phyloP scores from a whole-genome alignment of 495 filamentous ascomycete genomes.

The Penicillium riverlandense region DNA sequence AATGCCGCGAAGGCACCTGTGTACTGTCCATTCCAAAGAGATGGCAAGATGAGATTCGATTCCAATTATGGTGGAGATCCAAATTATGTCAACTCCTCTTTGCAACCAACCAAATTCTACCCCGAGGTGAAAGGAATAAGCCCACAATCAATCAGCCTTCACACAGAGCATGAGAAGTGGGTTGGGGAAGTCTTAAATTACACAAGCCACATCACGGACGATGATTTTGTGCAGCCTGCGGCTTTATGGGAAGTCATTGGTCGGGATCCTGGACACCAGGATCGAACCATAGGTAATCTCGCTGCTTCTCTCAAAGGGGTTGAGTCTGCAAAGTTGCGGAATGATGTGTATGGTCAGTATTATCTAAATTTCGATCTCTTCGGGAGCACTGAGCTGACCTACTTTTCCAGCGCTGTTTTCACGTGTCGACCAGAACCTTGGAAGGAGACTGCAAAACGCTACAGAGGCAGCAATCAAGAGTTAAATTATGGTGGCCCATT shows the following conservation, averaged over 20 bases:
- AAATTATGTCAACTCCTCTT: constrained; percentile 44
- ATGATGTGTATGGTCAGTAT: constrained; percentile 18
- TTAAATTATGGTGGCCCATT: background rate
- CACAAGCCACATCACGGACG: constrained; percentile 14
- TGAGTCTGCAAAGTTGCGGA: constrained; percentile 7
- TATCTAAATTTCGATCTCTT: background rate
- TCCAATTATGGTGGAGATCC: constrained; percentile 57
- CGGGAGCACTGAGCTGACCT: background rate
- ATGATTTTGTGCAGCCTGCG: constrained; percentile 17
- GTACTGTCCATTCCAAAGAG: constrained; percentile 65
- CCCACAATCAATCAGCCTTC: constrained; percentile 3
- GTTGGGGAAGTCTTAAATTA: constrained; percentile 30
- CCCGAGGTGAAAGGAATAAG: constrained; percentile 6
- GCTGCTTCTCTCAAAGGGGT: constrained; percentile 26
- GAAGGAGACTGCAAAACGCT: background rate
- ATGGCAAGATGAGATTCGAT: constrained; percentile 56
- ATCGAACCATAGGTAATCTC: constrained; percentile 51
- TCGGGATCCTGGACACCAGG: constrained; percentile 48
- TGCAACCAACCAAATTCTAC: constrained; percentile 13
- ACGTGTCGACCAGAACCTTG: background rate
- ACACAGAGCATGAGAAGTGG: constrained; percentile 51
- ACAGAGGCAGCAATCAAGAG: background rate
- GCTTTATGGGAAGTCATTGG: constrained; percentile 43
- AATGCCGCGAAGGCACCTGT: constrained; percentile 25
- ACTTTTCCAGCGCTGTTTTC: background rate